Evolutionary conservation across 768 basidiomycete genomes (phyloP), one percentile per base, ranked within the genome.

Genomic region (Termitomyces sp.): DNA sequence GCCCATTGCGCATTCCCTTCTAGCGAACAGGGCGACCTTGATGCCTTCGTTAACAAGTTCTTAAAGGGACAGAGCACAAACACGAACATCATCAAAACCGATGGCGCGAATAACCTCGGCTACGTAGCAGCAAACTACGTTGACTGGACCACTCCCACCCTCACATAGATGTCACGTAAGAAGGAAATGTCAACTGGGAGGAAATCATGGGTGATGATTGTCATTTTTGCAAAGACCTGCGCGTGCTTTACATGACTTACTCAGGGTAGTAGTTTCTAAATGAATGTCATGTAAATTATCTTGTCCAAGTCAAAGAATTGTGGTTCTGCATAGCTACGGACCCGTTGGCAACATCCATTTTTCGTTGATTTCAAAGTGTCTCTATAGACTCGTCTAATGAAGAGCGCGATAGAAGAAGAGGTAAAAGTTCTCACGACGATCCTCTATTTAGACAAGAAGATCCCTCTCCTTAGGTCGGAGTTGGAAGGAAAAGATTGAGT

Each of bases 11-110:
- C 70, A 3, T 84, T 82, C 79, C 84, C 84, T 3, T 69, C 77
- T 4, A 65, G 60, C 46, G 76, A 82, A 59, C 74, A 79, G 54
- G 66, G 71, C 2, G 73, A 78, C 43, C 70, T 86, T 56, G 75
- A 74, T 59, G 82, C 82, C 13, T 86, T 83, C 68, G 69, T 86
- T 64, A 75, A 82, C 70, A 79, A 78, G 64, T 86, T 84, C 72
- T 68, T 86, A 67, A 72, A 80, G 51, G 77, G 70, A 30, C 74
- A 82, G 68, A 66, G 69, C 35, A 73, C 76, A 18, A 82, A 76
- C 71, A 84, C 83, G 10, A 75, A 71, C 63, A 72, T 78, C 60
- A 67, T 78, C 58, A 71, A 70, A 62, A 80, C 79, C 2, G 80
- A 82, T 63, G 75, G 75, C 18, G 67, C 70, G 10, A 72, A 76